Conservation (phyloP, 2,329 filamentous ascomycete species). For the Septoria petroselini region DNA sequence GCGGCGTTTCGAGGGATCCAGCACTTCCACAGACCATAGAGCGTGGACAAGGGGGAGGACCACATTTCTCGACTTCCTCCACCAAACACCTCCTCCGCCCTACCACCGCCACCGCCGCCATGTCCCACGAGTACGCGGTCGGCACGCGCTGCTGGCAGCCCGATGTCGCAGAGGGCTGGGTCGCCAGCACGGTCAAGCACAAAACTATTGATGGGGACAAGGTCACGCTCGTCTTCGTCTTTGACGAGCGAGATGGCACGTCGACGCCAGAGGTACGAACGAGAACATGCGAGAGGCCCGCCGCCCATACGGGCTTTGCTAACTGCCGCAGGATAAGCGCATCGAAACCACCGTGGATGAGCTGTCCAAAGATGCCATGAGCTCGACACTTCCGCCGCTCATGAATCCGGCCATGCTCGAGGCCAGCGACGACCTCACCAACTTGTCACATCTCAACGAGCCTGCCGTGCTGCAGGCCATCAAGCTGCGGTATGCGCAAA, state of each 20-base stretch:
- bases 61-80: neutral
- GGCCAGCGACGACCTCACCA: constrained; percentile 96
- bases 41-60: constrained; percentile 10
- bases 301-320: neutral
- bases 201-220: constrained; percentile 83
- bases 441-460: constrained; percentile 95
- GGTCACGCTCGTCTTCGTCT: constrained; percentile 78
- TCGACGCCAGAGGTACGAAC: constrained; percentile 17
- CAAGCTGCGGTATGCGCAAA: constrained; percentile 92
- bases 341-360: constrained; percentile 74
- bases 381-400: constrained; percentile 77
- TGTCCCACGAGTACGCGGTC: constrained; percentile 88
- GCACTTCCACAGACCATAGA: too few species aligned
- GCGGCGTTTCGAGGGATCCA: constrained; percentile 6
- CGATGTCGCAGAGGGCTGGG: constrained; percentile 92
- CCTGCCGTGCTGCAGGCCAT: constrained; percentile 97
- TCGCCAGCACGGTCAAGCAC: constrained; percentile 88
- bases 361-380: constrained; percentile 71
- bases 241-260: constrained; percentile 59
- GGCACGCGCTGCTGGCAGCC: constrained; percentile 98
- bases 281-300: constrained; percentile 1
- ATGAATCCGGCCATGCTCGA: constrained; percentile 99
- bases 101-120: constrained; percentile 41
- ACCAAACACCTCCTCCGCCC: neutral
- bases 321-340: constrained; percentile 64